These are phyloP conservation scores for Medakamo hakoo DNA, from an alignment of 139 green algal species.

Conservation along the genomic window DNA sequence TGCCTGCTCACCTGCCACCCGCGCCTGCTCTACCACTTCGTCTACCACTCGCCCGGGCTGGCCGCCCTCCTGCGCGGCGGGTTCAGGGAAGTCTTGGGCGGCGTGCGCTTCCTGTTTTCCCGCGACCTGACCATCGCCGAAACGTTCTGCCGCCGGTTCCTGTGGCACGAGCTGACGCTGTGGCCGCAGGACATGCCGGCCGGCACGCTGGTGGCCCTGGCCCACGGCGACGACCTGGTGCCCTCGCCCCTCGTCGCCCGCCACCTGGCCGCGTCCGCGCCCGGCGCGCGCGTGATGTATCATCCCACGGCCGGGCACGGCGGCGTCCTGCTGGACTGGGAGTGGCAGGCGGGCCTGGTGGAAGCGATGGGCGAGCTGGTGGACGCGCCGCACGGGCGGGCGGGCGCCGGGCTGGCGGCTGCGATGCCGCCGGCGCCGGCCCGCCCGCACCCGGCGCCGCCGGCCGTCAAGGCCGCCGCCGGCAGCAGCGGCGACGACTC, in stretches of 20 bases:
- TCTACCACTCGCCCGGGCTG: constrained; percentile 15
- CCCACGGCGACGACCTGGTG: constrained; percentile 27
- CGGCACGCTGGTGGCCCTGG: constrained; percentile 15
- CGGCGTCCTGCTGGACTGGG: constrained; percentile 20
- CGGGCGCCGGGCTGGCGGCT: no score
- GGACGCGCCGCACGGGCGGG: neutral
- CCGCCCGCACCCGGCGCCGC: no score
- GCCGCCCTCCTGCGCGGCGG: neutral
- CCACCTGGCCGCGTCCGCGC: constrained; percentile 12
- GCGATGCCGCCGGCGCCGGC: neutral
- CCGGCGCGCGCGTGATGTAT: constrained; percentile 15
- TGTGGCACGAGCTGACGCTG: constrained; percentile 29
- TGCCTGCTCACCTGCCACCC: constrained; percentile 33
- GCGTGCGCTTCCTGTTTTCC: constrained; percentile 16
- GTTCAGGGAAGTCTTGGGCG: neutral
- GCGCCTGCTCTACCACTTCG: constrained; percentile 32
- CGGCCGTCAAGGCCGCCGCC: no score
- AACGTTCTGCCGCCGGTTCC: constrained; percentile 37
- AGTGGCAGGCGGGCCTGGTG: constrained; percentile 16
- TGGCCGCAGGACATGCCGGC: constrained; percentile 35
- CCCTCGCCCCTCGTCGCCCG: constrained; percentile 15
- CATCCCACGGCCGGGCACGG: constrained; percentile 27
- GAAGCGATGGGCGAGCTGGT: constrained; percentile 7
- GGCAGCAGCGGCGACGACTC: no score
- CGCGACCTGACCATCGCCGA: constrained; percentile 30